Evolutionary conservation across 768 basidiomycete genomes (phyloP), one percentile per base, ranked within the genome.

Genomic region (Tylopilus plumbeoviolaceoides): DNA sequence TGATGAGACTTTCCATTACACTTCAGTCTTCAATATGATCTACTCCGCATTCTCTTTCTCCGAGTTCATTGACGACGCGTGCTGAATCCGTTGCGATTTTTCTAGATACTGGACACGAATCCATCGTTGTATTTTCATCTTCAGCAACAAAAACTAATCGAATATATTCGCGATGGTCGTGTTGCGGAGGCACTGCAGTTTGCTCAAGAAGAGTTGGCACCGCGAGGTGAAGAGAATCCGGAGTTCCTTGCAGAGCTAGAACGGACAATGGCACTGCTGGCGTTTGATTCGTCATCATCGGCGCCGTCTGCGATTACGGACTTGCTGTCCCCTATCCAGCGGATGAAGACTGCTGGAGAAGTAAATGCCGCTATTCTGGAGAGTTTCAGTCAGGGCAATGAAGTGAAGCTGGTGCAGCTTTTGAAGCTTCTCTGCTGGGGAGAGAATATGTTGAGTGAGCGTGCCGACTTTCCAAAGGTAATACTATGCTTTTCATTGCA

Each of bases 21-120:
- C 87, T 91, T 89, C 88, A 90, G 89, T 91, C 88, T 91, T 91
- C 87, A 91, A 91, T 87, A 91, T 93, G 89, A 91, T 79, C 62
- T 66, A 59, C 30, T 30, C 30, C 10, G 10, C 23, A 23, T 23
- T 23, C 23, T 23, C 30, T 30, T 30, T 8, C 38, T 18, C 17
- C 5, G 15, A 17, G 15, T 35, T 15, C 7, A 48, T 36, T 5
- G 23, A 50, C 36, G 31, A 23, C n/a, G 31, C 43, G 45, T 47
- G 46, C 61, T 69, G 53, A 69, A 39, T 41, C 33, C 1, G 17
- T 10, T 27, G 14, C n/a, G 36, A 38, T 66, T 55, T 48, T 17
- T 62, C 59, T 70, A 99, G 97, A 97, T 99, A 64, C 78, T 99
- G 65, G 97, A 99, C 70, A 92, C 89, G 35, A 95, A 98, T 69